A percentile compares a stretch with the other conserved stretches of the same genome.
phyloP scores from a whole-genome alignment of 495 filamentous ascomycete species.

The Daldinia caldariorum region DNA sequence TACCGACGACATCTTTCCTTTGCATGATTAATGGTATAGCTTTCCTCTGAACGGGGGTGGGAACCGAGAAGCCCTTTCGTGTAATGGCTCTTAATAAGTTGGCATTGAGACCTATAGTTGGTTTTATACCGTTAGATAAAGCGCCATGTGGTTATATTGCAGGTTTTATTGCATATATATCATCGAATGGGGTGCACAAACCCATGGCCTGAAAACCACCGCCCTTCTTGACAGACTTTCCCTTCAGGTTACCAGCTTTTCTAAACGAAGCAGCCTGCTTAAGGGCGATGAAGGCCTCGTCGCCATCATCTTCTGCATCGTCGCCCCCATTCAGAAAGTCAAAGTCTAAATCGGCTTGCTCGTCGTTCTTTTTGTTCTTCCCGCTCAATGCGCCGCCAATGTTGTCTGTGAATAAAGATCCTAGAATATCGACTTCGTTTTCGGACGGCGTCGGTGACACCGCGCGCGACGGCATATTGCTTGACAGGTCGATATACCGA shows the following conservation, averaged over 20 bases:
- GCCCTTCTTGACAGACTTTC: constrained; percentile 87
- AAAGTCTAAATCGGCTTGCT: constrained; percentile 49
- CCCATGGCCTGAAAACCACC: constrained; percentile 98
- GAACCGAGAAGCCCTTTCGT: constrained; percentile 92
- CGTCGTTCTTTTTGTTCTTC: constrained; percentile 51
- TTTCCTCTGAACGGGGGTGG: constrained; percentile 97
- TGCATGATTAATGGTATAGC: constrained; percentile 92
- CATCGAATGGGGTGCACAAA: constrained; percentile 22
- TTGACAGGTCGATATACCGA: background rate
- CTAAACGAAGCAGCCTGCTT: constrained; percentile 85
- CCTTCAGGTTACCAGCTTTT: constrained; percentile 82
- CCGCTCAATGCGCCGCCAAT: constrained; percentile 44
- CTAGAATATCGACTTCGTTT: constrained; percentile 89
- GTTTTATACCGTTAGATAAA: constrained; percentile 19
- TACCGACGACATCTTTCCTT: constrained; percentile 91
- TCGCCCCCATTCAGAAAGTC: constrained; percentile 59
- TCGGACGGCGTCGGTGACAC: constrained; percentile 88
- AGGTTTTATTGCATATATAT: background rate
- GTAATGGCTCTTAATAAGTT: constrained; percentile 88
- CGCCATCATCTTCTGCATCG: constrained; percentile 71
- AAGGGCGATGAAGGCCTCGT: constrained; percentile 88
- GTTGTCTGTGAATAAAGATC: constrained; percentile 74
- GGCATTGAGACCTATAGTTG: constrained; percentile 69
- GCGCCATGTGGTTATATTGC: background rate
- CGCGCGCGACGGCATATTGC: constrained; percentile 60